Evolutionary conservation across 352 stramenopile genomes (phyloP).

Genomic region (Globisporangium cystogenes): DNA sequence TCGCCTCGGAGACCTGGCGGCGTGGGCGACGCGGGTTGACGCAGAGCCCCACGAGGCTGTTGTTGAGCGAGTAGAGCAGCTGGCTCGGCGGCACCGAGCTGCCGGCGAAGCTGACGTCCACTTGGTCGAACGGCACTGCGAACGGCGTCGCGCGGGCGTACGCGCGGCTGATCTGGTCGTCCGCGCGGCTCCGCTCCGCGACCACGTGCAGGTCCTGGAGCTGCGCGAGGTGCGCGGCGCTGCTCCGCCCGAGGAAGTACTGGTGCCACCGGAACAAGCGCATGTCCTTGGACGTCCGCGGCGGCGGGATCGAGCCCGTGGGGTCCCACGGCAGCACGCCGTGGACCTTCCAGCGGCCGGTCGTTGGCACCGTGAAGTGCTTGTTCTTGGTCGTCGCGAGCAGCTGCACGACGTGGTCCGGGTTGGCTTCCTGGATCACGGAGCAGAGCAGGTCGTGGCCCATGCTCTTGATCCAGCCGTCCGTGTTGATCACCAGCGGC

Average conservation of each 20-base stretch:
- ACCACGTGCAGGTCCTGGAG: slow-evolving; percentile 70
- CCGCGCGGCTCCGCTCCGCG: slow-evolving; percentile 61
- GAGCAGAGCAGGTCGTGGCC: slow-evolving; percentile 92
- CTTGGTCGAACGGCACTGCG: slow-evolving; percentile 46
- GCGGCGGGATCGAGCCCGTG: slow-evolving; percentile 43
- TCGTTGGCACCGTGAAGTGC: slow-evolving; percentile 68
- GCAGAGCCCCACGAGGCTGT: slow-evolving; percentile 67
- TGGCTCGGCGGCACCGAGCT: slow-evolving; percentile 67
- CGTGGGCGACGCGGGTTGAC: slow-evolving; percentile 28
- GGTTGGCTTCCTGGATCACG: slow-evolving; percentile 79
- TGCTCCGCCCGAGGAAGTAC: slow-evolving; percentile 58
- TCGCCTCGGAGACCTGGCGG: background rate
- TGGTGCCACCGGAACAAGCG: slow-evolving; percentile 72
- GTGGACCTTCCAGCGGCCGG: slow-evolving; percentile 44
- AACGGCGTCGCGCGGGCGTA: slow-evolving; percentile 44
- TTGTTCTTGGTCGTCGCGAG: slow-evolving; percentile 87
- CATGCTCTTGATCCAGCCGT: slow-evolving; percentile 97
- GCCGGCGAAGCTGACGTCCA: slow-evolving; percentile 55
- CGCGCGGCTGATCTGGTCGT: slow-evolving; percentile 40
- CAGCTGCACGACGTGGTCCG: slow-evolving; percentile 93
- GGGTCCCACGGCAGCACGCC: slow-evolving; percentile 68
- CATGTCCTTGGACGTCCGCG: slow-evolving; percentile 79
- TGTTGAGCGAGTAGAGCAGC: slow-evolving; percentile 68
- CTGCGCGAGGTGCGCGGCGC: slow-evolving; percentile 23
- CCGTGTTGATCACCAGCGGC: slow-evolving; percentile 95